These are phyloP conservation scores for Chrysanthemum seticuspe DNA, from an alignment of 129 eudicot species.

Conservation along the genomic window DNA sequence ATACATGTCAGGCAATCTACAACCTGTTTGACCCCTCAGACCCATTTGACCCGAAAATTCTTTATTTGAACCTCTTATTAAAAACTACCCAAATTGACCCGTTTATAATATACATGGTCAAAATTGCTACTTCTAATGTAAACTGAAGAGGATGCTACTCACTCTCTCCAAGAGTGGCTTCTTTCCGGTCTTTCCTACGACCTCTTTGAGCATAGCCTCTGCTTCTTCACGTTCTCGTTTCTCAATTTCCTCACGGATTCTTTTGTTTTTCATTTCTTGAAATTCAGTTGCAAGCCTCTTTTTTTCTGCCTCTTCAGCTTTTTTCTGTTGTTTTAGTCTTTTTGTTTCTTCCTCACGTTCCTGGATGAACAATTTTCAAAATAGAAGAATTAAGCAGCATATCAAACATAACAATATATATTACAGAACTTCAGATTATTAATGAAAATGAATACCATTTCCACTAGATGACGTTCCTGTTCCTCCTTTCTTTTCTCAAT, in stretches of 20 bases:
- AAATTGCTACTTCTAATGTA: neutral
- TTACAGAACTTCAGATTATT: neutral
- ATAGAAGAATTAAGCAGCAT: neutral
- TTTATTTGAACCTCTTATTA: neutral
- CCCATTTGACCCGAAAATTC: constrained; percentile 2
- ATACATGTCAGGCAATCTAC: too few species aligned
- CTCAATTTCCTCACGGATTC: neutral
- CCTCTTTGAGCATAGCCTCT: neutral
- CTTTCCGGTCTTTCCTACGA: neutral
- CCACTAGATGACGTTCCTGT: neutral
- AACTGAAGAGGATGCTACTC: neutral
- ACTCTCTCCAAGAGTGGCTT: neutral
- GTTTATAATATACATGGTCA: too few species aligned
- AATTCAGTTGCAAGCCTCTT: constrained; percentile 1
- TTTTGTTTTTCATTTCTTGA: neutral
- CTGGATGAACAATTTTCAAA: neutral
- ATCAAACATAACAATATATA: neutral
- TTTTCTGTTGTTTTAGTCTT: neutral
- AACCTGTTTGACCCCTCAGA: too few species aligned
- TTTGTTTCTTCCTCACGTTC: neutral
- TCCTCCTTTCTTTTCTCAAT: neutral
- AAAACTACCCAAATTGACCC: too few species aligned
- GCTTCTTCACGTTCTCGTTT: neutral
- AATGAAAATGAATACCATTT: neutral
- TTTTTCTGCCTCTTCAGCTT: neutral